These are phyloP conservation scores for Zygosaccharomyces sapae DNA, from an alignment of 1,139 yeast genomes.

Conservation along the genomic window DNA sequence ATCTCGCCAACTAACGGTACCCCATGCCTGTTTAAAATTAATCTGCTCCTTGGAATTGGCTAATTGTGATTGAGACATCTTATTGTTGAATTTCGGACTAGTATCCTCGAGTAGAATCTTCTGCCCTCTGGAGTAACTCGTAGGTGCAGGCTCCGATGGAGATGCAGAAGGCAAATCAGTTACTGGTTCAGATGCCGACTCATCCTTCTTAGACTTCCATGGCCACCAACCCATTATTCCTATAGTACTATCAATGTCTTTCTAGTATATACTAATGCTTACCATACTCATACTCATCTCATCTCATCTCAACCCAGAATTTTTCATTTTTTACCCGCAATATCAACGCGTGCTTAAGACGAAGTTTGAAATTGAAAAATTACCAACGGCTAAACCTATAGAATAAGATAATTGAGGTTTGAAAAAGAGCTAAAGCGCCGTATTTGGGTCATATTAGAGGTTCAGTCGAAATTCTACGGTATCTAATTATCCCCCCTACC, in stretches of 20 bases:
- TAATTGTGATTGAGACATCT: slow-evolving; percentile 23
- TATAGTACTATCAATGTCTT: background rate
- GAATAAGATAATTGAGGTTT: background rate
- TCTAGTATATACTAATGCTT: background rate
- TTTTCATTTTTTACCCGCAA: slow-evolving; percentile 5
- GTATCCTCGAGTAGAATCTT: slow-evolving; percentile 40
- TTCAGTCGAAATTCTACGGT: background rate
- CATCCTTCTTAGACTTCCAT: slow-evolving; percentile 2
- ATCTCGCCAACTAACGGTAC: slow-evolving; percentile 42
- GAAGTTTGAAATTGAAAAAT: background rate
- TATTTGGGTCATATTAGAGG: background rate
- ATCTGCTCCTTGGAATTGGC: slow-evolving; percentile 28
- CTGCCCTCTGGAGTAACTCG: slow-evolving; percentile 34
- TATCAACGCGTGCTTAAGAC: slow-evolving; percentile 3
- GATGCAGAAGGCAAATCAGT: background rate
- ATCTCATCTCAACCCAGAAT: slow-evolving; percentile 2
- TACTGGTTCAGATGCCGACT: background rate
- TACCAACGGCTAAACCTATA: background rate
- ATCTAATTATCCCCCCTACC: background rate
- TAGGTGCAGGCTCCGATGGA: slow-evolving; percentile 3
- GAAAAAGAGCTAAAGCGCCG: background rate
- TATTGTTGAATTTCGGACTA: slow-evolving; percentile 37
- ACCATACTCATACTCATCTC: background rate
- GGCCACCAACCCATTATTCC: slow-evolving; percentile 17
- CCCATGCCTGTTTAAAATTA: slow-evolving; percentile 36